Evolutionary conservation across 257 asterid species (phyloP).

Genomic region (Verbascum thapsus): DNA sequence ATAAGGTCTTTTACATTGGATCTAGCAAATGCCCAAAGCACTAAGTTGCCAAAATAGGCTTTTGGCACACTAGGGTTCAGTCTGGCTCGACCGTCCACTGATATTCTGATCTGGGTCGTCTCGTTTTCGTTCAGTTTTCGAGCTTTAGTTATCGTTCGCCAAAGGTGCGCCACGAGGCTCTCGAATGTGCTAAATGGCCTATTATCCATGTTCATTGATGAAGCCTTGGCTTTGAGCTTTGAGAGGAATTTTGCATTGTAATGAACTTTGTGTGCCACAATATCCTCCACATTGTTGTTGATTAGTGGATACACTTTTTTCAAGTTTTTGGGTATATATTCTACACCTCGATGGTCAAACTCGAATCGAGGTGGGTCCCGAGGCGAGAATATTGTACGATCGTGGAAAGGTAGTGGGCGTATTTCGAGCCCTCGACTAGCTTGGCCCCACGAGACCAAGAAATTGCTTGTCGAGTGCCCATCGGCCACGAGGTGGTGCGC

Average conservation of each 20-base stretch:
- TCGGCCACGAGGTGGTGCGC: slow-evolving; percentile 81
- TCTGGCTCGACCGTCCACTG: slow-evolving; percentile 75
- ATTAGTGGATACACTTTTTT: slow-evolving; percentile 41
- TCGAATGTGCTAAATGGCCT: slow-evolving; percentile 76
- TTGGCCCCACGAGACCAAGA: slow-evolving; percentile 86
- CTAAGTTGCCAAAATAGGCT: slow-evolving; percentile 76
- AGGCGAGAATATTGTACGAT: slow-evolving; percentile 59
- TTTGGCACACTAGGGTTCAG: slow-evolving; percentile 61
- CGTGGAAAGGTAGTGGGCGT: slow-evolving; percentile 53
- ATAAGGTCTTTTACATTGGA: slow-evolving; percentile 51
- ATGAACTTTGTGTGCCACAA: slow-evolving; percentile 60
- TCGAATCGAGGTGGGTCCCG: slow-evolving; percentile 56
- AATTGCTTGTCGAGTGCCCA: slow-evolving; percentile 69
- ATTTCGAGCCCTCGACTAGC: slow-evolving; percentile 55
- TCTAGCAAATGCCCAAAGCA: slow-evolving; percentile 76
- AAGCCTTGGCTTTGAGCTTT: slow-evolving; percentile 62
- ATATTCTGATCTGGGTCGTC: slow-evolving; percentile 61
- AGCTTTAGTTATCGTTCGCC: slow-evolving; percentile 74
- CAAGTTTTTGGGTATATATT: slow-evolving; percentile 39
- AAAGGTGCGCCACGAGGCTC: slow-evolving; percentile 77
- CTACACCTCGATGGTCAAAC: slow-evolving; percentile 64
- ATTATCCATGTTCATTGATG: slow-evolving; percentile 34
- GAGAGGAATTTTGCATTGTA: slow-evolving; percentile 58
- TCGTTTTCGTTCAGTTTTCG: slow-evolving; percentile 54
- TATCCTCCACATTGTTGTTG: slow-evolving; percentile 41